Conservation (phyloP, 805 yeast species). For the Candida easanensis region DNA sequence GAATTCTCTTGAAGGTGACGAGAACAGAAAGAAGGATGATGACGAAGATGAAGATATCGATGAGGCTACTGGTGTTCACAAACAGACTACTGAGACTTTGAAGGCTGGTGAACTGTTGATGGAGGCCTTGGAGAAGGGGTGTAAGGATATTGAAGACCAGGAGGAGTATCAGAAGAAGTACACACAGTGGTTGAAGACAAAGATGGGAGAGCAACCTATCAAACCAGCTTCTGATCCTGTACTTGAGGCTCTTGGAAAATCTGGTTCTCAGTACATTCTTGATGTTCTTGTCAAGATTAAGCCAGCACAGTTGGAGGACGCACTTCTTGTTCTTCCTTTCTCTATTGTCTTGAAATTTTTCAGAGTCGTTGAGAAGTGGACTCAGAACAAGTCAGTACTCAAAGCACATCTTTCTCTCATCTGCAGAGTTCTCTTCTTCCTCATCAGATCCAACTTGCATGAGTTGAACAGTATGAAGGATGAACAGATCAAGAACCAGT, state of each 20-base stretch:
- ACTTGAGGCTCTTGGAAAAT: conserved; percentile 65
- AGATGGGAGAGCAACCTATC: conserved; percentile 47
- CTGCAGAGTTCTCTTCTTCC: conserved; percentile 73
- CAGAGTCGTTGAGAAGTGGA: conserved; percentile 74
- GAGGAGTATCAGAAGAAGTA: conserved; percentile 48
- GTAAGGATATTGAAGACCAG: conserved; percentile 58
- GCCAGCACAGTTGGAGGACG: conserved; percentile 88
- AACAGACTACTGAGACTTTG: conserved; percentile 85
- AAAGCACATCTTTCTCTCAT: conserved; percentile 58
- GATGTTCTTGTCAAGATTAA: conserved; percentile 67
- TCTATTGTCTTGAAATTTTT: conserved; percentile 73
- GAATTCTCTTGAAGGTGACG: conserved; percentile 61
- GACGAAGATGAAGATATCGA: conserved; percentile 43
- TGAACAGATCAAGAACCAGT: conserved; percentile 57
- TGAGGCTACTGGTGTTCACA: conserved; percentile 63
- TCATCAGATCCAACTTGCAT: conserved; percentile 68
- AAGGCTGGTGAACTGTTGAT: conserved; percentile 91
- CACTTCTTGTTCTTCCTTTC: conserved; percentile 85
- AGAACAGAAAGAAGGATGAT: conserved; percentile 35
- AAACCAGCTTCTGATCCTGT: conserved; percentile 68
- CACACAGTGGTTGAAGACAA: conserved; percentile 39
- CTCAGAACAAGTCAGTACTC: conserved; percentile 44
- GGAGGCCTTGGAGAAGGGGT: conserved; percentile 88
- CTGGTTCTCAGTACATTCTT: conserved; percentile 78
- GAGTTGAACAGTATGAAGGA: conserved; percentile 75